These are phyloP conservation scores for Hansenula anomala DNA, from an alignment of 1,139 yeast genomes.

Conservation along the genomic window DNA sequence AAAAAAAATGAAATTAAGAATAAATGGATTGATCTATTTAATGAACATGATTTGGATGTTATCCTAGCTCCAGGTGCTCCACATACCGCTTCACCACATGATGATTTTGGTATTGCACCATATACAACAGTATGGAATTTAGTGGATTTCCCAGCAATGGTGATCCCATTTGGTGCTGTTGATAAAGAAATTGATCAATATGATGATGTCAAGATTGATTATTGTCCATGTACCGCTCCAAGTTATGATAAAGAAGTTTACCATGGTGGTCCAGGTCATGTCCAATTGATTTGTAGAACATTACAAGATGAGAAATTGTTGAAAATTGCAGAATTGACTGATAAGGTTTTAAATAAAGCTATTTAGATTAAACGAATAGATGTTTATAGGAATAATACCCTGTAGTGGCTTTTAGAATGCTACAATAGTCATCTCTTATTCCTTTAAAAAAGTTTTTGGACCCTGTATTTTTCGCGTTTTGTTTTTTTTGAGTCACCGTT, in stretches of 20 bases:
- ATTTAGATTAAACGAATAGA: no score
- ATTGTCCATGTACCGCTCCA: slow-evolving; percentile 15
- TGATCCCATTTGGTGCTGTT: slow-evolving; percentile 55
- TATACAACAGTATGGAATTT: slow-evolving; percentile 62
- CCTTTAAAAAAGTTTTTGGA: no score
- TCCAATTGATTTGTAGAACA: slow-evolving; percentile 44
- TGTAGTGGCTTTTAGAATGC: no score
- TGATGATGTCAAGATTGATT: background rate
- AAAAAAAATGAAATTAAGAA: no score
- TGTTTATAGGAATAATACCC: no score
- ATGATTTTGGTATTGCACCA: slow-evolving; percentile 13
- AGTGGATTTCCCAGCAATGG: slow-evolving; percentile 55
- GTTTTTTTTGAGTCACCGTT: no score
- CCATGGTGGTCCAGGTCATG: slow-evolving; percentile 42
- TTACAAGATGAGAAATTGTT: slow-evolving; percentile 40
- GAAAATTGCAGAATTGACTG: background rate
- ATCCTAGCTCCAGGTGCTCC: background rate
- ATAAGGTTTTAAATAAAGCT: slow-evolving; percentile 30
- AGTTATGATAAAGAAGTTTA: slow-evolving; percentile 27
- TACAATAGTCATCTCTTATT: no score
- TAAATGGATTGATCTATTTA: no score
- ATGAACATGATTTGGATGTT: no score
- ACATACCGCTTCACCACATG: background rate
- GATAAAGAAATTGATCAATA: slow-evolving; percentile 29
- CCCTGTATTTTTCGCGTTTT: no score